Evolutionary conservation across 2,329 filamentous ascomycete genomes (phyloP).

Genomic region (Coleophoma cylindrospora): DNA sequence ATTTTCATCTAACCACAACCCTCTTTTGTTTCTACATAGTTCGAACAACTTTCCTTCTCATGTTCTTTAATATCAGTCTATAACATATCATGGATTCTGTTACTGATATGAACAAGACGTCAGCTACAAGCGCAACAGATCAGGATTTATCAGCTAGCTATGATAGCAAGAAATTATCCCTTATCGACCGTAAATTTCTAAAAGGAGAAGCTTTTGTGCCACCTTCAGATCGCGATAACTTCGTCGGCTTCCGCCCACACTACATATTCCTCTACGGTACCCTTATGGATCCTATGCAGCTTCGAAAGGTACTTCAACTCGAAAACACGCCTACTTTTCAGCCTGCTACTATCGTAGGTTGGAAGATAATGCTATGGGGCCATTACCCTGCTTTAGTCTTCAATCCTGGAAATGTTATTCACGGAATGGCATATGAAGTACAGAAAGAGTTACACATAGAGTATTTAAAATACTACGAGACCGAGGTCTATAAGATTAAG

Average conservation of each 20-base stretch:
- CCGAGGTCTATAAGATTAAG: slow-evolving; percentile 7
- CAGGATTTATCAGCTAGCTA: too few relatives aligned
- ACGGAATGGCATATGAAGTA: slow-evolving; percentile 12
- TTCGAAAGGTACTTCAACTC: slow-evolving; percentile 23
- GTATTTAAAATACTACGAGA: slow-evolving; percentile 9
- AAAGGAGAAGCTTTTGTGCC: slow-evolving; percentile 6
- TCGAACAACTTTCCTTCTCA: neutral
- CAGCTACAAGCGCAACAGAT: neutral
- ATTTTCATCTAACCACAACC: too few relatives aligned
- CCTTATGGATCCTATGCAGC: slow-evolving; percentile 25
- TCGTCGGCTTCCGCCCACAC: slow-evolving; percentile 16
- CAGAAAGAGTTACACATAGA: slow-evolving; percentile 9
- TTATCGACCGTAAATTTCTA: slow-evolving; percentile 10
- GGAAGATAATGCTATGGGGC: slow-evolving; percentile 25
- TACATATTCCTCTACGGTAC: slow-evolving; percentile 28
- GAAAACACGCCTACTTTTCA: slow-evolving; percentile 15
- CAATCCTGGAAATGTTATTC: slow-evolving; percentile 4
- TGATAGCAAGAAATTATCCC: slow-evolving; percentile 7
- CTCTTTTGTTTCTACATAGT: too few relatives aligned
- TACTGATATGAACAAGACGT: neutral
- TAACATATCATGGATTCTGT: neutral
- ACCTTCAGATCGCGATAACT: slow-evolving; percentile 5
- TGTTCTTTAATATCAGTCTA: too few relatives aligned
- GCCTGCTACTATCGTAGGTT: slow-evolving; percentile 19
- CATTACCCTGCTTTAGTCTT: slow-evolving; percentile 24